phyloP scores from a whole-genome alignment of 202 grass and related monocot species.

The Miscanthus sacchariflorus region DNA sequence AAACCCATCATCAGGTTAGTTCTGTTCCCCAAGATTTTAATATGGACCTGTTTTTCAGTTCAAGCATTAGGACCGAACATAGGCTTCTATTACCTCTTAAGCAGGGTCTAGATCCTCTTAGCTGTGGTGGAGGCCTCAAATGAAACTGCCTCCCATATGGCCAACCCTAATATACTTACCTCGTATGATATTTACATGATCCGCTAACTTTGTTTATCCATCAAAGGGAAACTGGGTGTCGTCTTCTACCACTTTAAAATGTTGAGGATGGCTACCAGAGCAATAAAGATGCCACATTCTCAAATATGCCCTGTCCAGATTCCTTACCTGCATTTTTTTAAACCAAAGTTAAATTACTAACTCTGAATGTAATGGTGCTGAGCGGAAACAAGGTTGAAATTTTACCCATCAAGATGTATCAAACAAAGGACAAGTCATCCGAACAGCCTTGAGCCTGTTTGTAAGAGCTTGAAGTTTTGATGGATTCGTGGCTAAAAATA shows the following conservation, averaged over 20 bases:
- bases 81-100: constrained; percentile 22
- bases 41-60: constrained; percentile 20
- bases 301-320: constrained; percentile 28
- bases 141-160: constrained; percentile 12
- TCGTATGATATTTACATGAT: constrained; percentile 29
- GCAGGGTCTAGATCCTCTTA: background rate
- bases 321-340: background rate
- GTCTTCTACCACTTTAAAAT: constrained; percentile 21
- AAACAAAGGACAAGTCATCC: constrained; percentile 26
- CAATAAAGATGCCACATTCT: constrained; percentile 5
- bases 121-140: background rate
- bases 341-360: background rate
- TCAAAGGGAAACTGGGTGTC: constrained; percentile 8
- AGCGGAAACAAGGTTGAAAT: background rate
- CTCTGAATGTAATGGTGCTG: background rate
- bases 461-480: background rate
- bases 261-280: constrained; percentile 13
- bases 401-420: constrained; percentile 28
- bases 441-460: constrained; percentile 19
- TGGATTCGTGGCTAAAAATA: constrained; percentile 5
- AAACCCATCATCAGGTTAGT: background rate
- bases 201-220: background rate
- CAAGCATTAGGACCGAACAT: background rate
- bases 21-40: constrained; percentile 19
- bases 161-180: constrained; percentile 38